Conservation (phyloP, 257 asterid species). For the Phtheirospermum japonicum region DNA sequence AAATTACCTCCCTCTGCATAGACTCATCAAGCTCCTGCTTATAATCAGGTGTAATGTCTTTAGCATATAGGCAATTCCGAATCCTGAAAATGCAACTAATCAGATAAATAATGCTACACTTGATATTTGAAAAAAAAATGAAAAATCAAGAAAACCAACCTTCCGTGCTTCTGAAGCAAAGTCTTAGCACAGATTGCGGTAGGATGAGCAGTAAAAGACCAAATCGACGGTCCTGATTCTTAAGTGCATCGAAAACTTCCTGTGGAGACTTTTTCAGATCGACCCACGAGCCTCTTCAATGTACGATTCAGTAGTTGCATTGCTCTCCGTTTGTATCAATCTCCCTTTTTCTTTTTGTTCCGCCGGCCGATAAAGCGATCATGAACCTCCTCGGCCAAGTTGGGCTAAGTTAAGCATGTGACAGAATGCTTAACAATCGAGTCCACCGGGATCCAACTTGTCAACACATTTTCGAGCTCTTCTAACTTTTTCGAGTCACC, state of each 20-base stretch:
- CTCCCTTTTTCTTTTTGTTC: conserved; percentile 53
- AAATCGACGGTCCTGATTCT: conserved; percentile 65
- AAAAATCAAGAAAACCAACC: conserved; percentile 32
- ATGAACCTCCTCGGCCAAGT: conserved; percentile 71
- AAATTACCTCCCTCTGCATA: conserved; percentile 55
- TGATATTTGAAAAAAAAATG: not conserved
- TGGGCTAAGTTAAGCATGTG: conserved; percentile 69
- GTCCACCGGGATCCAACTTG: conserved; percentile 60
- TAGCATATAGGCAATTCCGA: conserved; percentile 49
- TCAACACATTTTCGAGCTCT: conserved; percentile 51
- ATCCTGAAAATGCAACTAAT: conserved; percentile 36
- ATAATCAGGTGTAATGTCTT: conserved; percentile 62
- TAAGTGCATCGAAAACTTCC: conserved; percentile 56
- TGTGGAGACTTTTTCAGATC: conserved; percentile 58
- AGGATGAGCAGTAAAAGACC: conserved; percentile 63
- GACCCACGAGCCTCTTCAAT: conserved; percentile 56
- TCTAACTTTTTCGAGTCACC: conserved; percentile 50
- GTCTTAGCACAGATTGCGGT: conserved; percentile 57
- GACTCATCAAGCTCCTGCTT: conserved; percentile 60
- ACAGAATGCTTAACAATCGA: conserved; percentile 56
- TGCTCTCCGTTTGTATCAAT: conserved; percentile 53
- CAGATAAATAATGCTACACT: not conserved
- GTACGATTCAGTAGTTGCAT: conserved; percentile 61
- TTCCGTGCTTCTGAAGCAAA: conserved; percentile 60
- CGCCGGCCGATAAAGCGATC: conserved; percentile 51